A percentile compares a stretch with the other conserved stretches of the same genome.
phyloP scores from a whole-genome alignment of 2,329 filamentous ascomycete genomes.

The Elsinoe batatas region DNA sequence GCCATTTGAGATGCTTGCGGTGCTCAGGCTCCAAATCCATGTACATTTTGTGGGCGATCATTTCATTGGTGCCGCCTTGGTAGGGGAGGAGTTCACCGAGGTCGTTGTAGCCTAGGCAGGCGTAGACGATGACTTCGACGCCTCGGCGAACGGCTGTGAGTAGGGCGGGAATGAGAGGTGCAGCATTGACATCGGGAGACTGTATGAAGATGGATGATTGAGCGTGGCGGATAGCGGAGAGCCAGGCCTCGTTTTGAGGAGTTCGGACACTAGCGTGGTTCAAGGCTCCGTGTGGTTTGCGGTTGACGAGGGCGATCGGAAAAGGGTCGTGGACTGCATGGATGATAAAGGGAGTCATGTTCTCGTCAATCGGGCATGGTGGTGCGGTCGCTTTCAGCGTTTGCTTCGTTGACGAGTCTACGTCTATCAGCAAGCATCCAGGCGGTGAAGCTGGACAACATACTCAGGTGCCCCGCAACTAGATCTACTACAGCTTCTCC shows the following conservation, averaged over 20 bases:
- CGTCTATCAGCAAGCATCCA: background rate
- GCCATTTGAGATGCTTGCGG: constrained; percentile 46
- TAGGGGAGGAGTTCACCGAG: constrained; percentile 64
- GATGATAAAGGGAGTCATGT: constrained; percentile 58
- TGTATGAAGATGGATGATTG: constrained; percentile 61
- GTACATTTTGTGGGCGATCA: constrained; percentile 53
- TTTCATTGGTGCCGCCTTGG: constrained; percentile 68
- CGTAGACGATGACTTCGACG: constrained; percentile 57
- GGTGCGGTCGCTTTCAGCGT: constrained; percentile 38
- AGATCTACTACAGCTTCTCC: constrained; percentile 41
- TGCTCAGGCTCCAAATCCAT: constrained; percentile 41
- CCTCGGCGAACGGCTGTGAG: constrained; percentile 56
- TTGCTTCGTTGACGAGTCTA: constrained; percentile 19
- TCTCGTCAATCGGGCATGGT: constrained; percentile 41
- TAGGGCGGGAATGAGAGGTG: constrained; percentile 54
- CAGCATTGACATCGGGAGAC: constrained; percentile 66
- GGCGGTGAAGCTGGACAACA: background rate
- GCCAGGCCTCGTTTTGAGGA: constrained; percentile 67
- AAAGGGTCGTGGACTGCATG: constrained; percentile 46
- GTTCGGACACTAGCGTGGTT: constrained; percentile 52
- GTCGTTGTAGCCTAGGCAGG: constrained; percentile 73
- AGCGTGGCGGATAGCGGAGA: constrained; percentile 59
- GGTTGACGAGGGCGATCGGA: constrained; percentile 62
- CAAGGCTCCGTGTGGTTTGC: constrained; percentile 55
- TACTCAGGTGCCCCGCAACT: constrained; percentile 53